Percentiles rank a stretch among this genome's conserved stretches.
phyloP scores from a whole-genome alignment of 495 filamentous ascomycete genomes.

The Lasiosphaeria miniovina region DNA sequence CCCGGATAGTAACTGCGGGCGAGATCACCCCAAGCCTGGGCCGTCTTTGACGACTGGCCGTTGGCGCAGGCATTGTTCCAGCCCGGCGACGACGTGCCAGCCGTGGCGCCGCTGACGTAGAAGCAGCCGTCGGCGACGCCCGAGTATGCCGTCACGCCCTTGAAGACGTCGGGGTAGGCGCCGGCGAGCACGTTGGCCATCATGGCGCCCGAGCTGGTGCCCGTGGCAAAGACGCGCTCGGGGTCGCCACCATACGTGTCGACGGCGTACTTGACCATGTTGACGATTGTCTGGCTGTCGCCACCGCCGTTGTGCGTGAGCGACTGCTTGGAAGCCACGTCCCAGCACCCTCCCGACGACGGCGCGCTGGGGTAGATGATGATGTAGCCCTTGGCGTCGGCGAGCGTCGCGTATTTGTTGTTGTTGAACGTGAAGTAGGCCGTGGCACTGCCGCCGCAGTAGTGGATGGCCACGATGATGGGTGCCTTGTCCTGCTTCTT shows the following conservation, averaged over 20 bases:
- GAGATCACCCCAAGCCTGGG: constrained; percentile 31
- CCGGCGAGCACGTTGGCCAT: constrained; percentile 47
- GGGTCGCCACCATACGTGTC: constrained; percentile 45
- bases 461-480: constrained; percentile 20
- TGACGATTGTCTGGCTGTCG: constrained; percentile 48
- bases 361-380: constrained; percentile 44
- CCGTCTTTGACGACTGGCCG: constrained; percentile 33
- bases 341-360: constrained; percentile 48
- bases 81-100: constrained; percentile 31
- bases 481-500: no score
- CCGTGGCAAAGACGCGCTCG: constrained; percentile 44
- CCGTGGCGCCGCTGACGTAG: constrained; percentile 20
- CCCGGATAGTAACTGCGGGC: constrained; percentile 33
- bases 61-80: constrained; percentile 42
- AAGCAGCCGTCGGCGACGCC: constrained; percentile 40
- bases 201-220: constrained; percentile 49
- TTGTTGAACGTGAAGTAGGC: constrained; percentile 34
- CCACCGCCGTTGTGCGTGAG: constrained; percentile 51
- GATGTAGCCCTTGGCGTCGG: constrained; percentile 45
- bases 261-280: constrained; percentile 51
- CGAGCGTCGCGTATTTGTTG: constrained; percentile 36
- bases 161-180: constrained; percentile 41
- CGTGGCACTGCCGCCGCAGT: constrained; percentile 41
- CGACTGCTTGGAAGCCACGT: constrained; percentile 40
- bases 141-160: constrained; percentile 39